Evolutionary conservation across 78 protist species (phyloP).

Genomic region (Monosiga brevicollis): DNA sequence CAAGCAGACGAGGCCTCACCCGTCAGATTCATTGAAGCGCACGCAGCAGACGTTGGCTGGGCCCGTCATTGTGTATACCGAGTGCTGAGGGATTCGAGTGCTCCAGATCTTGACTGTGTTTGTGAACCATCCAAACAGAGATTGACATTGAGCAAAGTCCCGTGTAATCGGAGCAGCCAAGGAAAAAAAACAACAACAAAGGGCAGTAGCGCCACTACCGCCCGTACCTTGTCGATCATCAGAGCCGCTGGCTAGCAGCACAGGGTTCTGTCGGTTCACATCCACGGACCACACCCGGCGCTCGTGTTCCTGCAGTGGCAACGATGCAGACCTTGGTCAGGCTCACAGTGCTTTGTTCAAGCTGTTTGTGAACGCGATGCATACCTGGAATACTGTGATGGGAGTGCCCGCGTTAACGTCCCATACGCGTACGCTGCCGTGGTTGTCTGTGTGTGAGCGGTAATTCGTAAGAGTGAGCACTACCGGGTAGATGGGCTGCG

Average conservation of each 20-base stretch:
- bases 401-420: slow-evolving; percentile 45
- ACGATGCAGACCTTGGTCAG: slow-evolving; percentile 32
- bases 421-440: slow-evolving; percentile 53
- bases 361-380: slow-evolving; percentile 37
- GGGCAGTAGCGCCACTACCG: not conserved
- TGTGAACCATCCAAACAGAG: not conserved
- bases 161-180: not conserved
- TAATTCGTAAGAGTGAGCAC: not conserved
- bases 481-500: not conserved
- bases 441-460: not conserved
- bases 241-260: slow-evolving; percentile 52
- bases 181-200: not conserved
- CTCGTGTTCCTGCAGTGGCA: slow-evolving; percentile 52
- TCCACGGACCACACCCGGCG: slow-evolving; percentile 66
- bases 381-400: slow-evolving; percentile 52
- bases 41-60: slow-evolving; percentile 62
- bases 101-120: slow-evolving; percentile 51
- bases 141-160: not conserved
- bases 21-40: slow-evolving; percentile 53
- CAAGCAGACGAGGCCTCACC: too few species aligned
- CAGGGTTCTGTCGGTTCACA: slow-evolving; percentile 43
- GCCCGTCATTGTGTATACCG: slow-evolving; percentile 41
- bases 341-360: too few species aligned
- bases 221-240: slow-evolving; percentile 43
- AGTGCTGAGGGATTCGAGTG: slow-evolving; percentile 13